These are phyloP conservation scores for thale cress (Arabidopsis thaliana) DNA, from an alignment of 345 rosid species.

Conservation along the genomic window TAIR10.1 NC_003076.8:17390001-17390500, in stretches of 20 bases:
- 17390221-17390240: neutral
- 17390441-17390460: conserved; percentile 17
- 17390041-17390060: no score
- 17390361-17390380: neutral
- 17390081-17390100: neutral
- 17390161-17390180: conserved; percentile 31
- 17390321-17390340: neutral
- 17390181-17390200: conserved; percentile 20
- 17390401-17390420: conserved; percentile 37
- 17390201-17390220: neutral
- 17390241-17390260: neutral
- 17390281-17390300: neutral
- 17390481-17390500: conserved; percentile 16
- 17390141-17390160: conserved; percentile 41
- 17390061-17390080: no score
- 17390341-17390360: conserved; percentile 3
- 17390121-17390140: conserved; percentile 34
- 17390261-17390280: neutral
- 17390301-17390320: neutral
- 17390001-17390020: no score
- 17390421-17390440: conserved; percentile 27
- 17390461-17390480: neutral
- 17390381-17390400: conserved; percentile 27
- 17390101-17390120: conserved; percentile 24
- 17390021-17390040: no score